These are phyloP conservation scores for Ceratocystiopsis sp. DNA, from an alignment of 2,329 filamentous ascomycete genomes.

Conservation along the genomic window DNA sequence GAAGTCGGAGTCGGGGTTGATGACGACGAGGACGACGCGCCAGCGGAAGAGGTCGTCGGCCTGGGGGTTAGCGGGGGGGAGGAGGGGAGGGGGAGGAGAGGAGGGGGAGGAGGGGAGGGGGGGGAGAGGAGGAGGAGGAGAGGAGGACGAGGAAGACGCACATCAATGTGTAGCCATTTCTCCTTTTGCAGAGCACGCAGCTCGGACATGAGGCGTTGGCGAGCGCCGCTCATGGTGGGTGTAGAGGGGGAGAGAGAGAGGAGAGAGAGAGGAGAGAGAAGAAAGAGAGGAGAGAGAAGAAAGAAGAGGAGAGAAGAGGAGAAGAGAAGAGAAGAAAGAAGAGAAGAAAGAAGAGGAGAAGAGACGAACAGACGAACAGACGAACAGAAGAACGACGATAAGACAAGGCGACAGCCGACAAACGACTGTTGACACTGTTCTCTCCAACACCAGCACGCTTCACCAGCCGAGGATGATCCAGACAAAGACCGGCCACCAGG, in stretches of 20 bases:
- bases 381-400: neutral
- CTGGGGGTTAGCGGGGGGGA: constrained; percentile 20
- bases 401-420: too few species aligned
- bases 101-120: too few species aligned
- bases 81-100: too few species aligned
- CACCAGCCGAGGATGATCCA: too few species aligned
- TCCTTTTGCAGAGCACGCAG: constrained; percentile 68
- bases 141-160: constrained; percentile 21
- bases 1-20: constrained; percentile 84
- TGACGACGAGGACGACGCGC: constrained; percentile 76
- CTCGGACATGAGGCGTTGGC: constrained; percentile 80
- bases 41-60: constrained; percentile 64
- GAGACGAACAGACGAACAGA: neutral
- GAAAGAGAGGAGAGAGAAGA: neutral
- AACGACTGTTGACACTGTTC: too few species aligned
- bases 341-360: neutral
- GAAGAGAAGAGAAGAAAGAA: neutral
- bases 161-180: constrained; percentile 86
- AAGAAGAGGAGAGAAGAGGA: neutral
- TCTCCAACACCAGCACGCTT: too few species aligned
- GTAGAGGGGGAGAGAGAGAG: neutral
- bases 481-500: too few species aligned
- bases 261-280: neutral
- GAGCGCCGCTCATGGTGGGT: constrained; percentile 33
- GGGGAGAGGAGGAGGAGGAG: too few species aligned